phyloP scores from a whole-genome alignment of 257 asterid species.

The Misopates orontium region DNA sequence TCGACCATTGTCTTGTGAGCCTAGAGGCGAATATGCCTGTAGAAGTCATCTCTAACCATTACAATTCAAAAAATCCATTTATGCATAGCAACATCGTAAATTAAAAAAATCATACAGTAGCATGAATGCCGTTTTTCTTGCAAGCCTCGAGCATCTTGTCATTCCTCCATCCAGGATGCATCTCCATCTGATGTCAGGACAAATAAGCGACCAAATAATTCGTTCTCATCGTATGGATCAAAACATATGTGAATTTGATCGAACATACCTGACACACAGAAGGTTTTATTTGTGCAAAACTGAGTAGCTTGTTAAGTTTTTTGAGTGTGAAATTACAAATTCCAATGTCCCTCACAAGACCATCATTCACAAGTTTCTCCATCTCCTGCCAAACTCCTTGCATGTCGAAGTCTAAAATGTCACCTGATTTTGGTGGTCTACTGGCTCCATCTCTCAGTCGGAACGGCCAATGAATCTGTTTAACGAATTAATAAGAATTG shows the following conservation, averaged over 20 bases:
- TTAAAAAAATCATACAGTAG: conserved; percentile 42
- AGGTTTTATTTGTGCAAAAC: conserved; percentile 55
- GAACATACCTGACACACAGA: conserved; percentile 63
- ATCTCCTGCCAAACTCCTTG: conserved; percentile 80
- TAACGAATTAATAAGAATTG: neutral
- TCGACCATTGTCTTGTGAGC: conserved; percentile 44
- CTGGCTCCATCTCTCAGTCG: conserved; percentile 61
- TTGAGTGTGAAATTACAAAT: conserved; percentile 55
- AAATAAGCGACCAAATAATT: neutral
- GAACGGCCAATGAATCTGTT: conserved; percentile 76
- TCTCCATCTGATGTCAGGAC: conserved; percentile 57
- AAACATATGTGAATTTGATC: neutral
- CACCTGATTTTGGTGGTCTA: conserved; percentile 57
- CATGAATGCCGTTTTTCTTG: conserved; percentile 50
- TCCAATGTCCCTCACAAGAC: conserved; percentile 66
- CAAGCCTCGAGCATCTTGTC: conserved; percentile 75
- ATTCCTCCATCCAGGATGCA: conserved; percentile 91
- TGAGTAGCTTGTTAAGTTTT: conserved; percentile 51
- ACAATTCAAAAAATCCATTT: neutral
- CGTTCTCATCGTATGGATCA: neutral
- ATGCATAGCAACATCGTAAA: neutral
- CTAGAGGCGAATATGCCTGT: conserved; percentile 74
- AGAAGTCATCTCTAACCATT: neutral
- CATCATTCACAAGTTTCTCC: conserved; percentile 64
- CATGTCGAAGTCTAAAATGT: conserved; percentile 60